A percentile compares a stretch with the other conserved stretches of the same genome.
Evolutionary conservation across 768 basidiomycete genomes (phyloP).

Genomic region (Psilocybe cyanescens): DNA sequence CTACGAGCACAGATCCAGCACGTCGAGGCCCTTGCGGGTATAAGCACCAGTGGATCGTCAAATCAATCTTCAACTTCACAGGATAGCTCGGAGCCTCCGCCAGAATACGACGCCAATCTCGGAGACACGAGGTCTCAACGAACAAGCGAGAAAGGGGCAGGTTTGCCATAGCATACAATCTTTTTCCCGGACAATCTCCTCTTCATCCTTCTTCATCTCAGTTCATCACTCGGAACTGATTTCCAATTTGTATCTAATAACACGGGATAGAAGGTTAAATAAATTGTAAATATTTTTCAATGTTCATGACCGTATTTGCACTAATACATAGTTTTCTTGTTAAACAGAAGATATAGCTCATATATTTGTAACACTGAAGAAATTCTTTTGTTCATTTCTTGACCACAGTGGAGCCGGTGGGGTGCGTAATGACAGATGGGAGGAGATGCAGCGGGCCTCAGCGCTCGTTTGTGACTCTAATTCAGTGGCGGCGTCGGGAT

Average conservation of each 20-base stretch:
- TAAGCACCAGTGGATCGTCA: background rate
- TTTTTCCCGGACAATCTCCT: background rate
- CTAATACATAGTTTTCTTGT: background rate
- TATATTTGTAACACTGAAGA: no score
- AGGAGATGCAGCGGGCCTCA: no score
- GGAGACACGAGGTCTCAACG: background rate
- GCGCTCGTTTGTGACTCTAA: no score
- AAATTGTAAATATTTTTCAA: background rate
- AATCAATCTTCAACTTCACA: background rate
- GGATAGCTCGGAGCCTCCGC: slow-evolving; percentile 8
- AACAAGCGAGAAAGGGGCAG: background rate
- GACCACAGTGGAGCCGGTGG: no score
- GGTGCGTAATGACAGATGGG: no score
- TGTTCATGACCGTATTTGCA: background rate
- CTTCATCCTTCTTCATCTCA: background rate
- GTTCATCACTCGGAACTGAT: background rate
- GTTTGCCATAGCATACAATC: background rate
- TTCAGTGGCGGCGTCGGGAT: no score
- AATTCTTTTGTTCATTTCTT: no score
- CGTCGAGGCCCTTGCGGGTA: slow-evolving; percentile 6
- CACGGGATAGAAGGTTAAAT: background rate
- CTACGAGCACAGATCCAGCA: slow-evolving; percentile 7
- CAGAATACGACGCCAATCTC: slow-evolving; percentile 7
- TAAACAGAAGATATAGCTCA: no score
- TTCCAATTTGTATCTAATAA: background rate